Evolutionary conservation across 1,284 basidiomycete genomes (phyloP), one percentile per base, ranked within the genome.

Genomic region (Chiua sp.): DNA sequence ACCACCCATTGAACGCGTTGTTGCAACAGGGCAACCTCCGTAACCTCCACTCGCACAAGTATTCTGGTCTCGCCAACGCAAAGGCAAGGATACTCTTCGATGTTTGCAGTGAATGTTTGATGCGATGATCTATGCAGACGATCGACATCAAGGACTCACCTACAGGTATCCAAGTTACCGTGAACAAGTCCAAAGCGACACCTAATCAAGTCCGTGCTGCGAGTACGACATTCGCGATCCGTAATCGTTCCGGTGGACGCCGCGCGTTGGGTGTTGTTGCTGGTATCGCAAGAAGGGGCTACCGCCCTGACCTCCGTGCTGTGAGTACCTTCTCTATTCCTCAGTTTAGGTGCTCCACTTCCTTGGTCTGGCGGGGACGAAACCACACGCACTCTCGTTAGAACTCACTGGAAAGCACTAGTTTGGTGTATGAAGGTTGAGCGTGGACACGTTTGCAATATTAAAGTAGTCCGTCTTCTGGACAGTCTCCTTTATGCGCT

Each of bases 381-480:
- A 42, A 28, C 35, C 28, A 67, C 71, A 80, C 78, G 86, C 85
- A 88, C 74, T 86, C 82, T 84, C 84, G 85, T 85, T 87, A 88
- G 87, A 87, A 87, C 84, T 87, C 85, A 78, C 89, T 86, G 89
- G 88, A 91, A 81, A 73, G 63, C 67, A 75, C 81, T 77, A 51
- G 72, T 66, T 78, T 77, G 80, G 81, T 78, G 75, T 73, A 86
- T 87, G 89, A 91, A 87, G 82, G 89, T 79, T 83, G 88, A 90
- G 91, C 84, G 90, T 91, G 88, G 91, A 92, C 87, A 90, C 79
- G 89, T 86, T 83, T 92, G 90, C 90, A 85, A 92, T 75, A 92
- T 81, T 62, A 77, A 82, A 73, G 3, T 39, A 15, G 60, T 65
- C 60, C 59, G 37, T 56, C 13, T 62, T 61, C n/a, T 56, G 61